A percentile compares a stretch with the other conserved stretches of the same genome.
Evolutionary conservation across 2,329 filamentous ascomycete genomes (phyloP).

Genomic region (Amylocarpus encephaloides): DNA sequence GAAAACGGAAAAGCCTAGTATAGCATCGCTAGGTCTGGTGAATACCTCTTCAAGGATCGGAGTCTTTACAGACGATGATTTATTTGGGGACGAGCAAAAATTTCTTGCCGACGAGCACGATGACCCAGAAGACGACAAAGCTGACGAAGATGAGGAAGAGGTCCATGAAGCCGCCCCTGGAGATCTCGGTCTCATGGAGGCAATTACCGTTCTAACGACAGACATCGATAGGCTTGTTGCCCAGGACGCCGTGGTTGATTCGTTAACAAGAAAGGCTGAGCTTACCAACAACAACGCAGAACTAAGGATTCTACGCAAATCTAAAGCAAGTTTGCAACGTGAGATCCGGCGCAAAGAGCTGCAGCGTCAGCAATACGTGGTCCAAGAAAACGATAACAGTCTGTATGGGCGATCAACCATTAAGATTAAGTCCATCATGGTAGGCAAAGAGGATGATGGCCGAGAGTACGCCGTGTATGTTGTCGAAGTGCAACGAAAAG

Average conservation of each 20-base stretch:
- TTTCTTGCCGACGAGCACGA: slow-evolving; percentile 82
- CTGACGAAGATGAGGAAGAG: slow-evolving; percentile 65
- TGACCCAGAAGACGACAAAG: slow-evolving; percentile 52
- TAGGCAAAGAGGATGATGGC: slow-evolving; percentile 85
- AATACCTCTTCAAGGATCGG: slow-evolving; percentile 81
- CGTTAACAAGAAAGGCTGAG: slow-evolving; percentile 87
- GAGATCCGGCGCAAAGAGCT: slow-evolving; percentile 93
- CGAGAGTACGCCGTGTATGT: slow-evolving; percentile 92
- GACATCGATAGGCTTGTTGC: slow-evolving; percentile 85
- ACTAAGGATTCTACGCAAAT: slow-evolving; percentile 84
- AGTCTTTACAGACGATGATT: slow-evolving; percentile 87
- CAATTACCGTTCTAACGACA: slow-evolving; percentile 77
- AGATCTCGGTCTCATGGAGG: slow-evolving; percentile 87
- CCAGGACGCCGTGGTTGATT: slow-evolving; percentile 87
- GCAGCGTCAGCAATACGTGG: slow-evolving; percentile 91
- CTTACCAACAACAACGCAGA: slow-evolving; percentile 95
- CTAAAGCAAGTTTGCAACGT: slow-evolving; percentile 83
- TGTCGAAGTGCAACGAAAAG: slow-evolving; percentile 82
- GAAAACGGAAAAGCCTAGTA: slow-evolving; percentile 65
- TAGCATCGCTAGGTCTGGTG: slow-evolving; percentile 85
- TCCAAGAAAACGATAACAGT: slow-evolving; percentile 97
- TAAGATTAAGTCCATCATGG: slow-evolving; percentile 86
- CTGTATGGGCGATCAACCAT: slow-evolving; percentile 87
- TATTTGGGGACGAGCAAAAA: slow-evolving; percentile 84
- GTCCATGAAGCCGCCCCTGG: slow-evolving; percentile 93